These are phyloP conservation scores for Boletus sensibilis DNA, from an alignment of 768 basidiomycete species.

Conservation along the genomic window DNA sequence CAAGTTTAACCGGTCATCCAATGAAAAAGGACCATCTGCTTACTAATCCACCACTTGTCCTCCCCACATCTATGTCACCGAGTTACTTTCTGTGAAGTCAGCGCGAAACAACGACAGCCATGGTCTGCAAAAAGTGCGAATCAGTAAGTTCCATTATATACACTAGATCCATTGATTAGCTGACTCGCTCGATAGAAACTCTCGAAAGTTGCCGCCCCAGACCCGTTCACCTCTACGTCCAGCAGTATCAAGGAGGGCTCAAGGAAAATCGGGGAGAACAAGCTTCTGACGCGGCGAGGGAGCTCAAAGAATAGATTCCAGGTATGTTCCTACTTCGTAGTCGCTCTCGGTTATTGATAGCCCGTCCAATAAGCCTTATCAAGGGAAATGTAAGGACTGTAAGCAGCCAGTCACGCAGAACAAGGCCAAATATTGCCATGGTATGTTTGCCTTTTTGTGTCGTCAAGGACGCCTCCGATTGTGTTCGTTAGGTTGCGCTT, in stretches of 20 bases:
- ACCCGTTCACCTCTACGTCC: constrained; percentile 77
- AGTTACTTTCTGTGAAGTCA: not conserved
- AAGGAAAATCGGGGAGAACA: constrained; percentile 83
- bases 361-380: constrained; percentile 60
- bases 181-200: constrained; percentile 60
- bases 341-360: constrained; percentile 1
- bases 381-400: constrained; percentile 85
- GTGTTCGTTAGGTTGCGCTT: constrained; percentile 66
- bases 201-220: constrained; percentile 85
- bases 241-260: constrained; percentile 75
- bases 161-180: constrained; percentile 1
- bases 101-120: constrained; percentile 31
- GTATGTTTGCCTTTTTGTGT: constrained; percentile 39
- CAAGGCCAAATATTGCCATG: constrained; percentile 86
- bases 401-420: constrained; percentile 84
- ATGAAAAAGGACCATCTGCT: too few species aligned
- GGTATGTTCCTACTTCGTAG: constrained; percentile 41
- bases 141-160: constrained; percentile 42
- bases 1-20: too few species aligned
- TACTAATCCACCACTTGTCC: constrained; percentile 13
- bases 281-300: constrained; percentile 68
- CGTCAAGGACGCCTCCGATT: constrained; percentile 4
- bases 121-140: constrained; percentile 91
- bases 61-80: constrained; percentile 7
- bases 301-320: constrained; percentile 76